Conservation (phyloP, 2,329 filamentous ascomycete genomes). For the Calcarisporium arbuscula region DNA sequence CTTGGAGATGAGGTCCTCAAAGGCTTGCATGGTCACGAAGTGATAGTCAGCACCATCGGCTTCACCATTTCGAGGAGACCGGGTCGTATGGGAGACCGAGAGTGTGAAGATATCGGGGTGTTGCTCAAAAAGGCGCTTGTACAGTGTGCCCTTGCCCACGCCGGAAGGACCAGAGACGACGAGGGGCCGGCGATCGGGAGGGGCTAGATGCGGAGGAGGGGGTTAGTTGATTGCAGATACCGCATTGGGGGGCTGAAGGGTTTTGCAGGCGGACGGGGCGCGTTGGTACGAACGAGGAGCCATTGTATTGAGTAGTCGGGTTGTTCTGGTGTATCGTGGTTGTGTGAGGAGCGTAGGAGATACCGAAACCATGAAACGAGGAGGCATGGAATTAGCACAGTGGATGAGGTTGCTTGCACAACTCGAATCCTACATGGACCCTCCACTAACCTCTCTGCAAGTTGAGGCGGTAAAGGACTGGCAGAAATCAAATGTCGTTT, state of each 20-base stretch:
- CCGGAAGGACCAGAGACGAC: constrained; percentile 75
- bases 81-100: constrained; percentile 72
- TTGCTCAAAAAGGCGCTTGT: constrained; percentile 59
- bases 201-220: constrained; percentile 15
- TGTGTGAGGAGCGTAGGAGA: constrained; percentile 3
- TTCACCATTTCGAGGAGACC: constrained; percentile 68
- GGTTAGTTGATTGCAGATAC: background rate
- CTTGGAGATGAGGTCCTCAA: constrained; percentile 59
- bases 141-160: constrained; percentile 74
- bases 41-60: constrained; percentile 73
- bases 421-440: no score
- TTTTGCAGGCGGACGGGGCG: background rate
- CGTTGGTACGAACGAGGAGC: constrained; percentile 11
- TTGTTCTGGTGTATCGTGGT: background rate
- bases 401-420: no score
- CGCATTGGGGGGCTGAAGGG: background rate
- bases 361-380: constrained; percentile 1
- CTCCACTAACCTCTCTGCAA: no score
- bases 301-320: constrained; percentile 13
- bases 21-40: constrained; percentile 62
- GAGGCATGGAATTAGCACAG: constrained; percentile 10
- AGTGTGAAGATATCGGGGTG: constrained; percentile 47
- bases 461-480: no score
- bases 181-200: constrained; percentile 53
- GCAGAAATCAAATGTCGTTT: no score